A percentile compares a stretch with the other conserved stretches of the same genome.
Evolutionary conservation across 129 eudicot species (phyloP).

Genomic region (Lonicera japonica): DNA sequence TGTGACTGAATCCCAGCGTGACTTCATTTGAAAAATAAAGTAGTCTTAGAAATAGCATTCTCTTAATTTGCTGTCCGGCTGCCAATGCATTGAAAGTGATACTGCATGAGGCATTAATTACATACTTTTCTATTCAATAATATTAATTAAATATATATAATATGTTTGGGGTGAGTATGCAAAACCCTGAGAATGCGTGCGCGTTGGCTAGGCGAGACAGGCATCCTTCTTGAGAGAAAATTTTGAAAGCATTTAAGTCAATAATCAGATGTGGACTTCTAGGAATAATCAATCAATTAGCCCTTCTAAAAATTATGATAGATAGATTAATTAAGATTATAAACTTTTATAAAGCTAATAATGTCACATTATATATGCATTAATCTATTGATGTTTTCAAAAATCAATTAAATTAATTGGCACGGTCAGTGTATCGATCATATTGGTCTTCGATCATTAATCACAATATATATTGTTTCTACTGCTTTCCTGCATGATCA

Average conservation of each 20-base stretch:
- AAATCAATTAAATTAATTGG: too few relatives aligned
- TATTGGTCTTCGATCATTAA: too few relatives aligned
- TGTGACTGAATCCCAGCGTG: too few relatives aligned
- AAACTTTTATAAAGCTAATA: too few relatives aligned
- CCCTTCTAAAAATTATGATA: neutral
- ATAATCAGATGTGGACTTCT: constrained; percentile 15
- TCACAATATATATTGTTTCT: too few relatives aligned
- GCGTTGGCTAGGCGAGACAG: constrained; percentile 26
- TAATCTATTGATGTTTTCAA: too few relatives aligned
- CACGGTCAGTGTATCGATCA: too few relatives aligned
- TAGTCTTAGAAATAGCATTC: neutral
- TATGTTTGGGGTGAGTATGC: neutral
- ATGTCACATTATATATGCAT: too few relatives aligned
- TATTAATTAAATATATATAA: neutral
- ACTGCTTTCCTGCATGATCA: too few relatives aligned
- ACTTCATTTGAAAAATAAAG: too few relatives aligned
- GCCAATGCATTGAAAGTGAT: neutral
- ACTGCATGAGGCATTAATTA: neutral
- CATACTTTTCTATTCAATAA: neutral
- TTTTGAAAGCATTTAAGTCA: constrained; percentile 39
- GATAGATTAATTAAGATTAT: too few relatives aligned
- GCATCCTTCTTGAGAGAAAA: constrained; percentile 24
- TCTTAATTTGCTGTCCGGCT: neutral
- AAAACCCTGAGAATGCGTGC: constrained; percentile 21
- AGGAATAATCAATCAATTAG: constrained; percentile 22